These are phyloP conservation scores for Protostelium mycophagum DNA, from an alignment of 78 protist genomes.

Conservation along the genomic window DNA sequence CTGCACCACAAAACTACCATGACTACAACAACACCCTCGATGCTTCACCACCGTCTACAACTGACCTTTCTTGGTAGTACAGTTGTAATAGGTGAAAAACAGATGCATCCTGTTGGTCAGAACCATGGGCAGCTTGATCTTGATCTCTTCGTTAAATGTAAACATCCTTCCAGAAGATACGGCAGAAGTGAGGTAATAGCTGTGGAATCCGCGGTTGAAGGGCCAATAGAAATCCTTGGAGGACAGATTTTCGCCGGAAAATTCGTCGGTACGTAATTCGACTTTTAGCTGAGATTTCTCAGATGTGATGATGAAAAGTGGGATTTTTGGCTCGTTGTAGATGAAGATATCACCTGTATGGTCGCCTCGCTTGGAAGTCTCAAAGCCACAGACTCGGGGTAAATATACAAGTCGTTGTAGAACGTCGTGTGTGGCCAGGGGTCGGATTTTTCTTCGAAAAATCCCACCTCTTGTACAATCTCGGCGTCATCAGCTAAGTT, in stretches of 20 bases:
- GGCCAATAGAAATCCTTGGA: neutral
- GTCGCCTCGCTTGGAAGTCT: neutral
- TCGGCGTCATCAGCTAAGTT: neutral
- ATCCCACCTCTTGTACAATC: neutral
- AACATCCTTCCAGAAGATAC: neutral
- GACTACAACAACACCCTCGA: too few relatives aligned
- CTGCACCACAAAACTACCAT: too few relatives aligned
- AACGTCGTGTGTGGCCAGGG: neutral
- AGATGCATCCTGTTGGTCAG: neutral
- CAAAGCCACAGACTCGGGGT: neutral
- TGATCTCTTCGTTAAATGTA: neutral
- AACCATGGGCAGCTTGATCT: neutral
- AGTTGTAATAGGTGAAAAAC: neutral
- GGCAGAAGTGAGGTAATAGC: neutral
- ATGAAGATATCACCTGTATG: neutral
- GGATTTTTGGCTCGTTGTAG: neutral
- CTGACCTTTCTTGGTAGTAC: neutral
- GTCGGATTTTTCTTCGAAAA: neutral
- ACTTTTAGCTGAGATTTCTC: neutral
- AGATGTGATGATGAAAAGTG: neutral
- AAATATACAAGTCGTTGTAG: neutral
- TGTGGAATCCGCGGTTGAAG: neutral
- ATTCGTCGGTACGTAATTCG: neutral
- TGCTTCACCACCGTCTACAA: too few relatives aligned
- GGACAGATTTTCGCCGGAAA: neutral